Evolutionary conservation across 257 asterid genomes (phyloP), one percentile per base, ranked within the genome.

Genomic region (Catharanthus roseus): DNA sequence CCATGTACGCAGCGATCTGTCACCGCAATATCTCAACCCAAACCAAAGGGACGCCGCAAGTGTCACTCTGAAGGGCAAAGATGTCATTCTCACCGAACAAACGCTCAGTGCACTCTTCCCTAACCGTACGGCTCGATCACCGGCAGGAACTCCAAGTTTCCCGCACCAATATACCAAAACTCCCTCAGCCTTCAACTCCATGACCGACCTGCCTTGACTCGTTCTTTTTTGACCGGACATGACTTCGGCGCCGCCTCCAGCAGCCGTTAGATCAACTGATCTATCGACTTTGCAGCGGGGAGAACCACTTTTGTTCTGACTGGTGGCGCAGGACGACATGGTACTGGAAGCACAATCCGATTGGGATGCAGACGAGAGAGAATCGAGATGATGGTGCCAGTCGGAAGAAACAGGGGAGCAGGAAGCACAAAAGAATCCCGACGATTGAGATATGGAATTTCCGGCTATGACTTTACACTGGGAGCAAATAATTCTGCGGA

Each of bases 11-110:
- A 19, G 66, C n/a, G 73, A 67, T 65, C 67, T 77, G 16, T 62
- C 72, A 0, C 73, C 57, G 33, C 70, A 34, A 39, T 68, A 68
- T 73, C 80, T 81, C 70, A 87, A 65, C 0, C 91, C 90, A 23
- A 84, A 78, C 91, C 91, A 89, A 72, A 87, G 75, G 13, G 86
- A 80, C 34, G 93, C 91, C 67, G 88, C 96, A 15, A 87, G 58
- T 41, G 75, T 31, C 10, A 85, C 82, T 5, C 91, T 84, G 65
- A 78, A 75, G 29, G 96, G 93, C 73, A 85, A 19, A 71, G 31
- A 80, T 54, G 76, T 71, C 77, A 76, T 69, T 9, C 77, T 60
- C 29, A 70, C 81, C 70, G 29, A 72, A 50, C 88, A 84, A 68
- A 58, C 77, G 10, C 58, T 77, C 21, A 87, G 3, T 3, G 76